These are phyloP conservation scores for Zygosaccharomyces siamensis DNA, from an alignment of 805 yeast genomes.

Conservation along the genomic window DNA sequence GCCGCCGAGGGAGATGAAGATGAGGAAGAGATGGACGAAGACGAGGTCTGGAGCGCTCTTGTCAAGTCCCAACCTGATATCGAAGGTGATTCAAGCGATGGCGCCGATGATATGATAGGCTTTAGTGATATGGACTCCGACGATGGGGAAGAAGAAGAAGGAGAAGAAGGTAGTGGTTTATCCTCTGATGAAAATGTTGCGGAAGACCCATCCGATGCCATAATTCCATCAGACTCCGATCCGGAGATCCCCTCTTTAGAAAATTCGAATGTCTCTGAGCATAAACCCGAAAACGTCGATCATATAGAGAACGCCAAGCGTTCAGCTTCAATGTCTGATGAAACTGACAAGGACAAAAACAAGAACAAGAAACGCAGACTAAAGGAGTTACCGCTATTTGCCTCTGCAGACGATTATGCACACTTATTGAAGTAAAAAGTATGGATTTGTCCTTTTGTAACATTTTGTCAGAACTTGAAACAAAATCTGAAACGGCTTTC, in stretches of 20 bases:
- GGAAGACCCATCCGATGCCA: conserved; percentile 35
- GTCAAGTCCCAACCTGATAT: conserved; percentile 71
- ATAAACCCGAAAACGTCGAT: not conserved
- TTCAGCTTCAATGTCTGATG: conserved; percentile 23
- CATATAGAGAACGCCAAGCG: conserved; percentile 14
- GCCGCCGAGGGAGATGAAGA: conserved; percentile 36
- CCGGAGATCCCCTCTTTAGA: conserved; percentile 2
- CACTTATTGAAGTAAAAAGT: conserved; percentile 8
- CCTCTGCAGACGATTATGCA: conserved; percentile 83
- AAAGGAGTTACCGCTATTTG: conserved; percentile 75
- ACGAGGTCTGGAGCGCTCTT: conserved; percentile 75
- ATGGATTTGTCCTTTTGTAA: too few relatives aligned
- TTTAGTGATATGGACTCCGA: conserved; percentile 35
- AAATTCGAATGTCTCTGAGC: conserved; percentile 11
- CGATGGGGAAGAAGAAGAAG: conserved; percentile 32
- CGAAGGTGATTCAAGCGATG: conserved; percentile 43
- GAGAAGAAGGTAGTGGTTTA: conserved; percentile 31
- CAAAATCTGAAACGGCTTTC: conserved; percentile 1
- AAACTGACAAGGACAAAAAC: conserved; percentile 19
- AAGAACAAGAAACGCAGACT: conserved; percentile 48
- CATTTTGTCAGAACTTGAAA: not conserved
- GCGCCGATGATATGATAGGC: conserved; percentile 37
- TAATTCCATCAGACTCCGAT: conserved; percentile 18
- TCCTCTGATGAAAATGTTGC: conserved; percentile 31
- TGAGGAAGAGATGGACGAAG: conserved; percentile 54